phyloP scores from a whole-genome alignment of 768 basidiomycete species.

The Chalciporus sphaerocephalus region DNA sequence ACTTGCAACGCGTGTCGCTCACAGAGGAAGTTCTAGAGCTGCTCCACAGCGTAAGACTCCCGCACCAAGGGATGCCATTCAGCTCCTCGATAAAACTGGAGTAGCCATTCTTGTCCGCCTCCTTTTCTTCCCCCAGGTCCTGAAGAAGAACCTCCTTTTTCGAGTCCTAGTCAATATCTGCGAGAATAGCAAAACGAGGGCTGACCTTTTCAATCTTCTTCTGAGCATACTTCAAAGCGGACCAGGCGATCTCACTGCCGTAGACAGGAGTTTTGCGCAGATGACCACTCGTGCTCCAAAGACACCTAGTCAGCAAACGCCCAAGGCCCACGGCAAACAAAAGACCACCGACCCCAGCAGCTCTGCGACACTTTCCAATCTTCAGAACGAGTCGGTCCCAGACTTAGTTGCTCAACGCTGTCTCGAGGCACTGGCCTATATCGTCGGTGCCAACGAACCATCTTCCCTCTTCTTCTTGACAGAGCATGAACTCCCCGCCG shows the following conservation, averaged over 20 bases:
- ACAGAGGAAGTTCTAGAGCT: conserved; percentile 23
- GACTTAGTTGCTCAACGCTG: conserved; percentile 93
- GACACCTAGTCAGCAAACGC: conserved; percentile 35
- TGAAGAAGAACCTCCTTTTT: conserved; percentile 80
- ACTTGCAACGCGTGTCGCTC: conserved; percentile 30
- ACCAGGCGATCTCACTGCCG: conserved; percentile 83
- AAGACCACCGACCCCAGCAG: conserved; percentile 53
- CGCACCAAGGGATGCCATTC: conserved; percentile 79
- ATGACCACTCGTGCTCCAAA: conserved; percentile 75
- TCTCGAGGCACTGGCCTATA: conserved; percentile 83
- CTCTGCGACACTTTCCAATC: conserved; percentile 45
- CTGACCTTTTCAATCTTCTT: conserved; percentile 90
- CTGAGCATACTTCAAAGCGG: conserved; percentile 95
- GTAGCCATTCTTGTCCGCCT: conserved; percentile 87
- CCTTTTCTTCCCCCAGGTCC: conserved; percentile 92
- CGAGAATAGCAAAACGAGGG: conserved; percentile 88
- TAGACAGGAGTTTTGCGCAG: conserved; percentile 92
- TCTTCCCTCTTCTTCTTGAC: conserved; percentile 92
- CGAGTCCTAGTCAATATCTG: conserved; percentile 92
- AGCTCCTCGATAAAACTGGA: conserved; percentile 85
- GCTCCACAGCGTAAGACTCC: conserved; percentile 45
- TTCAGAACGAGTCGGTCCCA: conserved; percentile 78
- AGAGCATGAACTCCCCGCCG: conserved; percentile 87
- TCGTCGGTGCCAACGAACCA: conserved; percentile 79
- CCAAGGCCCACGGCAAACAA: conserved; percentile 63